Evolutionary conservation across 139 green algal species (phyloP).

Genomic region (Picochlorum costavermella): DNA sequence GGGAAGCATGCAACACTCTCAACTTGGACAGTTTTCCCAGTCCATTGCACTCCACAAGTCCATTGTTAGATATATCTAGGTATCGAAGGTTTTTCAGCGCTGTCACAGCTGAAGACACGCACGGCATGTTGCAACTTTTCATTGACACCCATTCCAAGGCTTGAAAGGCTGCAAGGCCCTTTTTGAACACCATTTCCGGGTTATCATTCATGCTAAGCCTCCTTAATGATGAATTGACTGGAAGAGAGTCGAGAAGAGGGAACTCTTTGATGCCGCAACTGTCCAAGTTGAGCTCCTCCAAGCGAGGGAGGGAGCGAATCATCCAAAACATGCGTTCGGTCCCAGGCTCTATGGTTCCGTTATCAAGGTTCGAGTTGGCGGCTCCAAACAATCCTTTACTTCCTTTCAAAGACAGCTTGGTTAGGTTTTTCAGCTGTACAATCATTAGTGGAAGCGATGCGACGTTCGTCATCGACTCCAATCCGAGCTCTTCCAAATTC

Average conservation of each 20-base stretch:
- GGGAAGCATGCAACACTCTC: neutral
- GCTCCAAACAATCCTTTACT: neutral
- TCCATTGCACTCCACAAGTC: conserved; percentile 2
- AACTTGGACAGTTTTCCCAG: conserved; percentile 1
- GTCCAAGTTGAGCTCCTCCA: neutral
- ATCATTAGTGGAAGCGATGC: neutral
- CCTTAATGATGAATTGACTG: neutral
- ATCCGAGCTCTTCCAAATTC: neutral
- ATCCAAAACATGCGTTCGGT: conserved; percentile 3
- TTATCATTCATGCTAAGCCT: conserved; percentile 7
- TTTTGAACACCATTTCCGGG: neutral
- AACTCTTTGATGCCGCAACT: conserved; percentile 1
- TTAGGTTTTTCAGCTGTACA: neutral
- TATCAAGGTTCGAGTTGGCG: neutral
- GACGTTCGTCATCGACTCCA: neutral
- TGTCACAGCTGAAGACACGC: neutral
- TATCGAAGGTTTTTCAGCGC: neutral
- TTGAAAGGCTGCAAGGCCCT: neutral
- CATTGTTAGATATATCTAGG: conserved; percentile 7
- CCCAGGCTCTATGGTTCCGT: neutral
- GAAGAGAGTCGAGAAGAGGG: neutral
- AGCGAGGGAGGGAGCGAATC: neutral
- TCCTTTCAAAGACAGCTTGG: neutral
- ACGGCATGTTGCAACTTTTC: conserved; percentile 6
- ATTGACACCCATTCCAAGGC: neutral